These are phyloP conservation scores for Coprinopsis cinerea DNA, from an alignment of 768 basidiomycete species.

Conservation along the genomic window DNA sequence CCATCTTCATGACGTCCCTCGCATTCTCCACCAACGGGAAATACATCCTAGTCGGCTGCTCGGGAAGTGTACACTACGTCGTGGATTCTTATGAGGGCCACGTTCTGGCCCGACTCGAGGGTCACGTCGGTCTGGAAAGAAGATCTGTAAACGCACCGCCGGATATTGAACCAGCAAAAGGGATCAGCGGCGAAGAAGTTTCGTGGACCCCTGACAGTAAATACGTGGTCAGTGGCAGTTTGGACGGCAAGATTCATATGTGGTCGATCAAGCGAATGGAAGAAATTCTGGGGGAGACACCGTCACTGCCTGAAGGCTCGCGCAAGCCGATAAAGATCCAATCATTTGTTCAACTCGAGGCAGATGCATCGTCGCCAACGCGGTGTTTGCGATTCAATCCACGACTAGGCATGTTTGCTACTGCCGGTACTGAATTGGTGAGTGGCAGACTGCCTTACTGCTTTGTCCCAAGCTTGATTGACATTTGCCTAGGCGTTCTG, in stretches of 20 bases:
- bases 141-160: constrained; percentile 44
- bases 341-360: constrained; percentile 50
- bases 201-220: constrained; percentile 94
- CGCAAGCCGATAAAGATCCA: constrained; percentile 40
- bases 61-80: constrained; percentile 88
- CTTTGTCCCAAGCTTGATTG: not conserved
- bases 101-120: constrained; percentile 80
- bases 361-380: constrained; percentile 69
- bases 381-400: constrained; percentile 91
- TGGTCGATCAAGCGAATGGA: constrained; percentile 81
- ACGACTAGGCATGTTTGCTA: constrained; percentile 79
- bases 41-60: constrained; percentile 87
- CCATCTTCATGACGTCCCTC: constrained; percentile 87
- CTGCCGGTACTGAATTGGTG: constrained; percentile 81
- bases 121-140: constrained; percentile 78
- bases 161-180: constrained; percentile 64
- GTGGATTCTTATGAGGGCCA: constrained; percentile 86
- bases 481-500: constrained; percentile 33
- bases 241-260: constrained; percentile 77
- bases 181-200: constrained; percentile 89
- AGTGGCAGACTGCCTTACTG: constrained; percentile 14
- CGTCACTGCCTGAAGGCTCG: constrained; percentile 51
- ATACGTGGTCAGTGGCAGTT: constrained; percentile 78
- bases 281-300: constrained; percentile 14
- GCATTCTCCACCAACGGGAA: constrained; percentile 88